Base-by-base conservation (phyloP, 257 asterid genomes). In the Fraxinus cuspidata region DNA sequence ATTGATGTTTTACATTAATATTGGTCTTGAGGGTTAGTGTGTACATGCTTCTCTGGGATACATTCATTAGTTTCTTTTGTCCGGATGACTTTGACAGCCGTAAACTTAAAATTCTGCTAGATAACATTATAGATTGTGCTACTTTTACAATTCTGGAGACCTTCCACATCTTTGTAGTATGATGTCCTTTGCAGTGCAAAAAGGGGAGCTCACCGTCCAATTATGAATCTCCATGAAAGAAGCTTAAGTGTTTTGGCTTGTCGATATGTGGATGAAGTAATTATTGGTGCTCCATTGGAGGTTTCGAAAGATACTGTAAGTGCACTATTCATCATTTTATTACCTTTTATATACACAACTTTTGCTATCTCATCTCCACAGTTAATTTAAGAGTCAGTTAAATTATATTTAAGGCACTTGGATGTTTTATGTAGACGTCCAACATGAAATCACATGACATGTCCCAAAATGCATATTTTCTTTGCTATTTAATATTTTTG, bases 261-360 rank as follows among this genome's bases (percentile, higher is more conserved):
- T 74, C 94, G 92, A 64, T 93, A 93, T 79, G 96, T 88, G 47
- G 99, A 96, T 72, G 99, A 96, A 86, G 98, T 93, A 34, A 96
- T 96, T 60, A 96, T 96, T 72, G 99, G 98, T 84, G 98, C 99
- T 83, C 97, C 99, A n/a, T 75, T 91, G 95, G 97, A 93, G 87
- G 92, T 96, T 78, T 93, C 98, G 16, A 92, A 84, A 84, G 99
- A 96, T 84, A 92, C 92, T 98, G 98, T 93, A 86, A 79, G 83
- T 79, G 72, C 49, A 42, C 70, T 44, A 7, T 63, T 68, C 74
- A 37, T 67, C 10, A 28, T 83, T 67, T 53, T 34, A 19, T 38
- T 65, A 75, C 63, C 60, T 72, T 56, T 25, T 74, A 7, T 31
- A 37, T 47, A 56, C 44, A 44, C 65, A 73, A 76, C 64, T 40